phyloP scores from a whole-genome alignment of 2,329 filamentous ascomycete species.

The Neonectria punicea region DNA sequence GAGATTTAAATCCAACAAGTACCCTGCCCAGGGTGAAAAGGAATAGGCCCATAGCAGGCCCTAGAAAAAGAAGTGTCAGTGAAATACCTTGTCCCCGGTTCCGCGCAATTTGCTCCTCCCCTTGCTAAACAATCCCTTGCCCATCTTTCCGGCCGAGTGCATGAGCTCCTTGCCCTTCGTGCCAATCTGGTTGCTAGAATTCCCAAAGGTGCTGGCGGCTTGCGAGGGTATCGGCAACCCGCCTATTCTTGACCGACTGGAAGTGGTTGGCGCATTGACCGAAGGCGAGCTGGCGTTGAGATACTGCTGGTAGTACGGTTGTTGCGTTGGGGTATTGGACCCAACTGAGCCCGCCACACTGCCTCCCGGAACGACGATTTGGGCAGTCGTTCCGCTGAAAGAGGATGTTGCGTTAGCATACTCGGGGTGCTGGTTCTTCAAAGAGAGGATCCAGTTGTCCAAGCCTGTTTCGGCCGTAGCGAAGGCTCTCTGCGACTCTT shows the following conservation, averaged over 20 bases:
- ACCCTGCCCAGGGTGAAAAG: slow-evolving; percentile 38
- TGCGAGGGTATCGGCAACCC: slow-evolving; percentile 51
- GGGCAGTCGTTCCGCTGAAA: slow-evolving; percentile 38
- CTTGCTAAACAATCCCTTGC: slow-evolving; percentile 91
- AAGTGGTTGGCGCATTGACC: slow-evolving; percentile 35
- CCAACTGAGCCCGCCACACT: slow-evolving; percentile 37
- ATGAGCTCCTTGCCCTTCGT: slow-evolving; percentile 90
- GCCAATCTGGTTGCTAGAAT: slow-evolving; percentile 73
- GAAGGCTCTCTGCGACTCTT: slow-evolving; percentile 77
- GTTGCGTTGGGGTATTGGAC: slow-evolving; percentile 47
- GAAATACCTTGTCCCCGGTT: slow-evolving; percentile 89
- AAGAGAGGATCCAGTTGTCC: slow-evolving; percentile 62
- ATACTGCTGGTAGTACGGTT: slow-evolving; percentile 68
- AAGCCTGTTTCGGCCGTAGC: slow-evolving; percentile 80
- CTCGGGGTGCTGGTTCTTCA: slow-evolving; percentile 60
- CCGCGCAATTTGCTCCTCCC: slow-evolving; percentile 84
- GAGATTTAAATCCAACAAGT: slow-evolving; percentile 45
- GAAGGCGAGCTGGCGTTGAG: slow-evolving; percentile 56
- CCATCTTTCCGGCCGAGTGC: slow-evolving; percentile 86
- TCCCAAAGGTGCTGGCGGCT: slow-evolving; percentile 58
- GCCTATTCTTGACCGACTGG: slow-evolving; percentile 50
- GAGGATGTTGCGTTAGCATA: slow-evolving; percentile 53
- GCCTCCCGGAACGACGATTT: slow-evolving; percentile 28
- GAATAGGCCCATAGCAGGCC: slow-evolving; percentile 44
- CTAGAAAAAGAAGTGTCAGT: slow-evolving; percentile 61